Base-by-base conservation (phyloP, 1,139 yeast genomes). In the Candida frijolesensis region DNA sequence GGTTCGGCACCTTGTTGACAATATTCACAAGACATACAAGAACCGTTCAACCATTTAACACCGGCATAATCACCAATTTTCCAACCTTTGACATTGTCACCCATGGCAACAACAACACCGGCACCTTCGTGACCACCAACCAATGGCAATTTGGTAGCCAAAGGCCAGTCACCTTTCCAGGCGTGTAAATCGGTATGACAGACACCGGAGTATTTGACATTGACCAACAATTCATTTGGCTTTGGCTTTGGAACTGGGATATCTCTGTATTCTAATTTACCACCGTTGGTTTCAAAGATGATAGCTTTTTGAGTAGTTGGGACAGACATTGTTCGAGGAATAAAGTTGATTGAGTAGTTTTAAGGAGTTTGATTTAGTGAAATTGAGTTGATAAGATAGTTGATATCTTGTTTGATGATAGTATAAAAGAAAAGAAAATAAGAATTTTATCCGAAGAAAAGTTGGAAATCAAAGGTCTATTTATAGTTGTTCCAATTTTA, bases 121-220 rank as follows among this genome's bases (percentile, higher is more conserved):
- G 92, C 91, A 72, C 94, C 94, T 72, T 87, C 95, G 76, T 87
- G 95, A 63, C 95, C 95, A 57, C 90, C 91, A 48, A 85, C 89
- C 58, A 84, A 72, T 19, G 90, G 90, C 56, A 82, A 74, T 68
- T 85, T 85, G 57, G 84, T 79, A 49, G 72, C 73, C 60, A 83
- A 67, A 52, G 87, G 87, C 87, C 87, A 84, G 68, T 84, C 89
- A 57, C 87, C 88, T 66, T 83, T 79, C 86, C 86, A 83, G 56
- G 87, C 87, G 68, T 84, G 89, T 66, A 84, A 75, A 62, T 83
- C 88, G 42, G 86, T 82, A 70, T 82, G 88, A 67, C 87, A 83
- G 45, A 83, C 87, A 63, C 87, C 87, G 25, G 87, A 79, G 72
- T 80, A 84, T 68, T 79, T 78, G 65, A 84, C 80, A 62, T 84